Evolutionary conservation across 768 basidiomycete species (phyloP).

Genomic region (Tulasnella calospora): DNA sequence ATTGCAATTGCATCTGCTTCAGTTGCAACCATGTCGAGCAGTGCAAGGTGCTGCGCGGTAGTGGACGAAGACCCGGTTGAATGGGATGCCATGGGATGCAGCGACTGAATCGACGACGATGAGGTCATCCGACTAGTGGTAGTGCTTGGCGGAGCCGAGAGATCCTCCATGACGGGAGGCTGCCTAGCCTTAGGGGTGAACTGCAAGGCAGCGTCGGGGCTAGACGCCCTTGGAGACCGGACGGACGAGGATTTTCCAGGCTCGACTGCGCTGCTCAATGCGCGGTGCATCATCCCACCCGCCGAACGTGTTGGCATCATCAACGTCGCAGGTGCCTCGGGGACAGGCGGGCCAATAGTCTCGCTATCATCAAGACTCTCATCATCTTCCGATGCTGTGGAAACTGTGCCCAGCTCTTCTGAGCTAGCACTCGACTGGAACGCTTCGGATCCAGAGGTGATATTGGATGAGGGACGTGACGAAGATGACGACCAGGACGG

Average conservation of each 20-base stretch:
- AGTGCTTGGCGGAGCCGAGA: neutral
- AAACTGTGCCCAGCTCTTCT: constrained; percentile 7
- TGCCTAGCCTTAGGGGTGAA: constrained; percentile 16
- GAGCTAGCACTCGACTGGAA: neutral
- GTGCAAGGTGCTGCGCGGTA: constrained; percentile 12
- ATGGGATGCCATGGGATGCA: neutral
- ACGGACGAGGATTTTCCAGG: neutral
- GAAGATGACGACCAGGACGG: neutral
- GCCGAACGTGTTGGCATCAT: neutral
- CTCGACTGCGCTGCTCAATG: neutral
- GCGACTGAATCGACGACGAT: neutral
- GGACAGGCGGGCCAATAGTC: neutral
- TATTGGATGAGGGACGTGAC: neutral
- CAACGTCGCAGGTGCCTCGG: constrained; percentile 14
- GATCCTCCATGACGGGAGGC: neutral
- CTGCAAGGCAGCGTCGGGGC: neutral
- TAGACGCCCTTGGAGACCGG: neutral
- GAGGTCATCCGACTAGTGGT: neutral
- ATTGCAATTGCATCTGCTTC: constrained; percentile 14
- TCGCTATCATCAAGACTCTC: neutral
- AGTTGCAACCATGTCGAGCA: constrained; percentile 21
- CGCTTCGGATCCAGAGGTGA: neutral
- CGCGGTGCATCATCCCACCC: constrained; percentile 15
- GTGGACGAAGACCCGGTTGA: neutral
- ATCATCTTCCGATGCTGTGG: constrained; percentile 3